Evolutionary conservation across 805 yeast species (phyloP), one percentile per base, ranked within the genome.

Genomic region (Kuraishia molischiana): DNA sequence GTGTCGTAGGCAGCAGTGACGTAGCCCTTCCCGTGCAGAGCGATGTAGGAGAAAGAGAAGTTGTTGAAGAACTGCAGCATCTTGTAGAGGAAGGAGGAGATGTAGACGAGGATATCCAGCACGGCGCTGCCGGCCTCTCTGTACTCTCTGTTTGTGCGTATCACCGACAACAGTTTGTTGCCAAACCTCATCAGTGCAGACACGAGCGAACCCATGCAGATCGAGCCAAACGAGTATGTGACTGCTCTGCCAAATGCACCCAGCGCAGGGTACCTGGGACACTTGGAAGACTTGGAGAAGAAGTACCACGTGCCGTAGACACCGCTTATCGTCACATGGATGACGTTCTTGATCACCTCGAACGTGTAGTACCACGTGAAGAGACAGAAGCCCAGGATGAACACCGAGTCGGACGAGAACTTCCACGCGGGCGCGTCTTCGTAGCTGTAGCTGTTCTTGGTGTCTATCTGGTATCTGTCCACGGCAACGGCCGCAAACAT

Each of bases 251-350:
- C 40, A 45, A 85, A 72, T 2, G 92, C 79, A 2, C 87, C 85
- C 34, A 77, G 58, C 1, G 87, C 86, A 5, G 90, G 85, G 63
- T 71, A 69, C 50, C 56, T 72, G 29, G 92, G 90, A 18, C 29
- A 28, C 62, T 74, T 79, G 3, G 86, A 86, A 2, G 86, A 72
- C 42, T 66, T 69, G 24, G 84, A 73, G 53, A 79, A 66, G 55
- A 82, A 85, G 56, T 81, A 84, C 95, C 95, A 85, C 11, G 85
- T 72, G 10, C 95, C 95, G 53, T 72, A 85, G 21, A 84, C 74
- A 14, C 92, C 90, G 14, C 86, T 68, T 34, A 84, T 77, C 1
- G 87, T 74, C 15, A 78, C 77, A 50, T 85, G 89, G 34, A 85
- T 76, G 14, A 82, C 69, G 47, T 79, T 83, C 61, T 77, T 77